phyloP scores from a whole-genome alignment of 192 early-diverging fungal genomes.

The Umbelopsis sp. region DNA sequence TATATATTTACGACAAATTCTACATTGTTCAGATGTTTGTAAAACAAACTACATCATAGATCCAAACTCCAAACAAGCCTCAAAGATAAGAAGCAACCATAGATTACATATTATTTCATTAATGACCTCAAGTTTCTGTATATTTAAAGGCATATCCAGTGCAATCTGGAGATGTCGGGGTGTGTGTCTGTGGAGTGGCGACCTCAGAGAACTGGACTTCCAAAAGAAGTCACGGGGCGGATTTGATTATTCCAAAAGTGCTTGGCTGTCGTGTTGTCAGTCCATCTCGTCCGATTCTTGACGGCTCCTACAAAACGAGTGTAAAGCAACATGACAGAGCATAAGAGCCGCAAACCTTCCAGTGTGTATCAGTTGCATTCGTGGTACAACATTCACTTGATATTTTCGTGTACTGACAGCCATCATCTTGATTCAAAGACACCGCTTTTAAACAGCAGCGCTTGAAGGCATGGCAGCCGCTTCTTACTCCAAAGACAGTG shows the following conservation, averaged over 20 bases:
- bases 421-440: slow-evolving; percentile 50
- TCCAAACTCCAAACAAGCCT: no score
- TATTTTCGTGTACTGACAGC: not conserved
- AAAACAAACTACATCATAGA: no score
- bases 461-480: slow-evolving; percentile 98
- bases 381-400: not conserved
- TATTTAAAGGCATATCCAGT: no score
- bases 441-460: slow-evolving; percentile 99
- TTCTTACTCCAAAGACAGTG: slow-evolving; percentile 97
- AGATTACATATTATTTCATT: no score
- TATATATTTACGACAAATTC: no score
- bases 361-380: slow-evolving; percentile 38
- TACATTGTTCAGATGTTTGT: no score
- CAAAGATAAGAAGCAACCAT: no score
- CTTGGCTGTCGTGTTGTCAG: not conserved
- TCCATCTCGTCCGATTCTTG: slow-evolving; percentile 15
- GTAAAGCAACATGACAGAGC: slow-evolving; percentile 33
- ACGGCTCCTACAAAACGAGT: not conserved
- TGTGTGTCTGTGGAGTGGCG: no score
- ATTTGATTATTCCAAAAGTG: not conserved
- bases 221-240: not conserved
- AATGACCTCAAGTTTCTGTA: no score
- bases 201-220: no score
- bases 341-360: slow-evolving; percentile 62
- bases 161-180: no score